These are phyloP conservation scores for Myriangium duriaei DNA, from an alignment of 2,329 filamentous ascomycete species.

Conservation along the genomic window DNA sequence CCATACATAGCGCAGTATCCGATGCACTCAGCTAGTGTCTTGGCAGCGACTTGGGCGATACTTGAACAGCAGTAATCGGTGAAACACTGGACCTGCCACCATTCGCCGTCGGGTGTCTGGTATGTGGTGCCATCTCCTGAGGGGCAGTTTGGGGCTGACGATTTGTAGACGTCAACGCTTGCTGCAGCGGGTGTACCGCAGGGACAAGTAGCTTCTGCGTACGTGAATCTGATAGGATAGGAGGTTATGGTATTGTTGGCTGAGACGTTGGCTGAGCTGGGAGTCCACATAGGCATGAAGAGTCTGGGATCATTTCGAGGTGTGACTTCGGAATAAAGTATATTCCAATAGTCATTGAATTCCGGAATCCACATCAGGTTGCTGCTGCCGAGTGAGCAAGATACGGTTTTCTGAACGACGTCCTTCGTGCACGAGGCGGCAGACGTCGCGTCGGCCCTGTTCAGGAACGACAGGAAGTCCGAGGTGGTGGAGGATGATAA, in stretches of 20 bases:
- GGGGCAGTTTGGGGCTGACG: neutral
- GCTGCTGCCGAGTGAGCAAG: neutral
- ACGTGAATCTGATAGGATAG: neutral
- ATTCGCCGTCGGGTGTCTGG: neutral
- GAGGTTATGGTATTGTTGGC: neutral
- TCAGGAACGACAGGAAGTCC: neutral
- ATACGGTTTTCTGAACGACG: neutral
- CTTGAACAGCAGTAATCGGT: neutral
- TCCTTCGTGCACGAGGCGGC: neutral
- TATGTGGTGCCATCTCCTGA: neutral
- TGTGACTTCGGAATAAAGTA: neutral
- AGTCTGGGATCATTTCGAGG: neutral
- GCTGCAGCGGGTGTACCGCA: neutral
- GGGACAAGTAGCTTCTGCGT: neutral
- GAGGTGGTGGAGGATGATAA: neutral
- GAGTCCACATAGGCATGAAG: neutral
- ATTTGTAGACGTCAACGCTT: neutral
- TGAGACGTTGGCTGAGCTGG: neutral
- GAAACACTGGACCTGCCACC: constrained; percentile 1
- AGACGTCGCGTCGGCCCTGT: neutral
- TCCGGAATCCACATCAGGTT: neutral
- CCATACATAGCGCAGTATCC: neutral
- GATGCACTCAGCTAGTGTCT: neutral
- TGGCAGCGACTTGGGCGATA: neutral
- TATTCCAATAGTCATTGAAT: neutral